Evolutionary conservation across 192 early-diverging fungal genomes (phyloP).

Genomic region (Funneliformis mosseae): DNA sequence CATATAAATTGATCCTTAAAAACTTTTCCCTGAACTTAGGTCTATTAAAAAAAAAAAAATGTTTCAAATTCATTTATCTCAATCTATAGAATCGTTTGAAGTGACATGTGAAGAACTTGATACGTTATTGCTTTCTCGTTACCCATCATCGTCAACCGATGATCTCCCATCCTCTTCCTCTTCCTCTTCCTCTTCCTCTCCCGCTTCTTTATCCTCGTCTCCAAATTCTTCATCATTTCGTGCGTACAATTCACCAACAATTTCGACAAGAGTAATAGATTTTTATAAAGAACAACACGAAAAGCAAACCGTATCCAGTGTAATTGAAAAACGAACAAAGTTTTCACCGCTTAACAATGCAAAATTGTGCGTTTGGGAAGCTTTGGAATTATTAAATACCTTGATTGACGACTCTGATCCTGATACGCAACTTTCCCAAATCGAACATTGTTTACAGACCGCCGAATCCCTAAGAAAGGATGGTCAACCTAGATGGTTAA

Average conservation of each 20-base stretch:
- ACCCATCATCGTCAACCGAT: neutral
- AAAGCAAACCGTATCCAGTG: conserved; percentile 43
- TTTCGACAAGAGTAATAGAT: conserved; percentile 11
- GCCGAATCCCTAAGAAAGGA: conserved; percentile 52
- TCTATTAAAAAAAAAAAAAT: neutral
- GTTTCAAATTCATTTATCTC: neutral
- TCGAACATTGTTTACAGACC: conserved; percentile 53
- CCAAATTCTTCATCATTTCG: neutral
- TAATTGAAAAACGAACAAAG: conserved; percentile 33
- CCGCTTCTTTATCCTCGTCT: neutral
- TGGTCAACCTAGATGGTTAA: conserved; percentile 52
- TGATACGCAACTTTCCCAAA: conserved; percentile 53
- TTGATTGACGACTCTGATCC: conserved; percentile 56
- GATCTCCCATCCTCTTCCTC: neutral
- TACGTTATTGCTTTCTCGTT: neutral
- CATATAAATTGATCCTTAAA: too few species aligned
- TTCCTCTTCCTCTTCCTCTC: neutral
- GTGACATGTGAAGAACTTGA: neutral
- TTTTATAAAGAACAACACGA: conserved; percentile 48
- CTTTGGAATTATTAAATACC: conserved; percentile 45
- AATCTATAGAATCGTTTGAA: neutral
- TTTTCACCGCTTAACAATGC: conserved; percentile 32
- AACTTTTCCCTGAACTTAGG: too few species aligned
- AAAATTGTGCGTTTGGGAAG: conserved; percentile 53
- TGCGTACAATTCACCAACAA: neutral